Evolutionary conservation across 495 filamentous ascomycete genomes (phyloP).

Genomic region (Talaromyces wortmannii): DNA sequence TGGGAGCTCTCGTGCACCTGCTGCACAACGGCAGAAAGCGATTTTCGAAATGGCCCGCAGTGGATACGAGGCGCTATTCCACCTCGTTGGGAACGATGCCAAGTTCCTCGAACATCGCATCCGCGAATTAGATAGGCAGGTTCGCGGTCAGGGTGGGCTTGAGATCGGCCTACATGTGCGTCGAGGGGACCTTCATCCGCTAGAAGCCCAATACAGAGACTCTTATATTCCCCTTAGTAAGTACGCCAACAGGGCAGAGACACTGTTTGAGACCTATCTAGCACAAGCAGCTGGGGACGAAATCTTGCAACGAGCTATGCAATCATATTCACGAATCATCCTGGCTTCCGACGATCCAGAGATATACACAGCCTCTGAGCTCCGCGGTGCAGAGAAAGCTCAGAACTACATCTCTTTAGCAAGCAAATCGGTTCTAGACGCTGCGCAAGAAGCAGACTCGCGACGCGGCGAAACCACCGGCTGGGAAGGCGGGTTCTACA

Average conservation of each 20-base stretch:
- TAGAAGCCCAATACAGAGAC: conserved; percentile 57
- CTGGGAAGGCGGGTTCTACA: conserved; percentile 72
- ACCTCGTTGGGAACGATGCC: conserved; percentile 47
- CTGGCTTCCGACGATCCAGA: conserved; percentile 68
- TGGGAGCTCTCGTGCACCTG: conserved; percentile 37
- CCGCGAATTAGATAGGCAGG: conserved; percentile 37
- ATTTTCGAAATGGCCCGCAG: conserved; percentile 54
- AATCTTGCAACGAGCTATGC: not conserved
- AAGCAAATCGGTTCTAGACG: conserved; percentile 43
- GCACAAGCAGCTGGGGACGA: not conserved
- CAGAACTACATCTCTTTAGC: conserved; percentile 63
- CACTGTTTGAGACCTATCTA: conserved; percentile 1
- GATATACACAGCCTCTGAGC: conserved; percentile 51
- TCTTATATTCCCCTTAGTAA: conserved; percentile 61
- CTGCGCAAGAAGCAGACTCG: conserved; percentile 29
- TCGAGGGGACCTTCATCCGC: conserved; percentile 62
- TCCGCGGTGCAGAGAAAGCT: conserved; percentile 40
- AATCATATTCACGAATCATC: conserved; percentile 23
- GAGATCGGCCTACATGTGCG: conserved; percentile 64
- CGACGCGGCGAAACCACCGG: conserved; percentile 52
- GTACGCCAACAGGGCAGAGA: conserved; percentile 41
- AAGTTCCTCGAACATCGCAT: conserved; percentile 46
- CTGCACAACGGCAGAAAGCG: conserved; percentile 37
- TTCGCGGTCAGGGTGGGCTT: conserved; percentile 34
- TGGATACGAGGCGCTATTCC: conserved; percentile 62